Base-by-base conservation (phyloP, 1,284 basidiomycete species). In the Leccinum glutinopallens region DNA sequence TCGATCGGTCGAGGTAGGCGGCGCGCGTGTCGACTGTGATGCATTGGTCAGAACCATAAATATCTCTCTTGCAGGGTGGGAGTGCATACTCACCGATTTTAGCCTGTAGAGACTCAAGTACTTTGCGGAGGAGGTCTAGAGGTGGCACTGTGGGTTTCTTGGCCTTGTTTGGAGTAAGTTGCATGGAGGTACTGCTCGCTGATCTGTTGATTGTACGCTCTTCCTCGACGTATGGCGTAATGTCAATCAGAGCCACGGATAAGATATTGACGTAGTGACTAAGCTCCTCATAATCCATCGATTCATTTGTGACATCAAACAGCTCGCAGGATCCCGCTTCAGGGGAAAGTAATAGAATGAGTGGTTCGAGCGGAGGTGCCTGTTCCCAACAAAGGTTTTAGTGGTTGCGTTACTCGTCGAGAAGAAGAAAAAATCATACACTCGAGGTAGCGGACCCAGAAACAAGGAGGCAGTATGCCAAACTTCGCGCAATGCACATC, bases 1-100 rank as follows among this genome's bases (percentile, higher is more conserved):
- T 81, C 5, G 90, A 90, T 53, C 90, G 85, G 66, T 91, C 90
- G 41, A 92, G 80, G 72, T 89, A 85, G 8, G 87, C 85, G 22
- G 87, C 89, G 58, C 88, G 85, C 3, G 86, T 87, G 72, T 92
- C 90, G 51, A 84, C 90, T 91, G 35, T 51, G 17, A 63, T 22
- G 46, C 19, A 22, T 51, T 61, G 54, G 46, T 19, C 53, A 41
- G 25, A n/a, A n/a, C 62, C 33, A 63, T 60, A 51, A 62, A 33
- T 25, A 8, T 22, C 9, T 35, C 17, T 8, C 4, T 60, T 49
- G 25, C 8, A 37, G 39, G 6, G 25, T 12, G n/a, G 19, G 53
- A 39, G 22, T 41, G 33, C 33, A 67, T n/a, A 76, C 82, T 56
- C 63, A 91, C 90, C 80, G 61, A 91, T 91, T 61, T 80, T 83